Conservation (phyloP, 495 filamentous ascomycete genomes). For the Tuber umbilicatum region DNA sequence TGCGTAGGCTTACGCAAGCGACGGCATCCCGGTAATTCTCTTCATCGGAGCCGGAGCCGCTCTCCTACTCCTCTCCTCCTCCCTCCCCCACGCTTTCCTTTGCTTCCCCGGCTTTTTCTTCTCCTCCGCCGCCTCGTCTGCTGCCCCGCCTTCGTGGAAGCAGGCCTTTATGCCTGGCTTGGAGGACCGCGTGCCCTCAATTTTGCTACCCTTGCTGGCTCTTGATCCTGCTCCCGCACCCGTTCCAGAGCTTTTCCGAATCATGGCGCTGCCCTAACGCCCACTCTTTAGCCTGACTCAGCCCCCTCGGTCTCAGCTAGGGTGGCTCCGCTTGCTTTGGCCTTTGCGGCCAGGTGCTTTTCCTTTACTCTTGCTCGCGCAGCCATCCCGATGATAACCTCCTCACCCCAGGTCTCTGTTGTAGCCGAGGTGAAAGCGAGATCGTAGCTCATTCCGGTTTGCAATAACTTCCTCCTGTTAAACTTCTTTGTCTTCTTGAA, state of each 20-base stretch:
- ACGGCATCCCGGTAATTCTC: slow-evolving; percentile 30
- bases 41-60: slow-evolving; percentile 12
- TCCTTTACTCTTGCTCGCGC: too few species aligned
- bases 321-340: too few species aligned
- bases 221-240: background rate
- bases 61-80: background rate
- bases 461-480: too few species aligned
- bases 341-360: too few species aligned
- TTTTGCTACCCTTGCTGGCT: too few species aligned
- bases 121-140: background rate
- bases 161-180: too few species aligned
- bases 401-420: slow-evolving; percentile 63
- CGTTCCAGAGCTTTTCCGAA: too few species aligned
- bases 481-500: slow-evolving; percentile 41
- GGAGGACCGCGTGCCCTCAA: too few species aligned
- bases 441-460: too few species aligned
- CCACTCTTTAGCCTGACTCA: background rate
- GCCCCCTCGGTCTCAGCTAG: background rate
- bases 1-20: slow-evolving; percentile 27
- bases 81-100: background rate
- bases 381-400: slow-evolving; percentile 45
- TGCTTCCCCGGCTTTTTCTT: background rate
- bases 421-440: slow-evolving; percentile 70
- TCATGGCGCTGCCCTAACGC: background rate
- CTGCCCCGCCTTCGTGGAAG: too few species aligned